Evolutionary conservation across 345 rosid genomes (phyloP), one percentile per base, ranked within the genome.

Genomic region (Citrus mangshanensis): DNA sequence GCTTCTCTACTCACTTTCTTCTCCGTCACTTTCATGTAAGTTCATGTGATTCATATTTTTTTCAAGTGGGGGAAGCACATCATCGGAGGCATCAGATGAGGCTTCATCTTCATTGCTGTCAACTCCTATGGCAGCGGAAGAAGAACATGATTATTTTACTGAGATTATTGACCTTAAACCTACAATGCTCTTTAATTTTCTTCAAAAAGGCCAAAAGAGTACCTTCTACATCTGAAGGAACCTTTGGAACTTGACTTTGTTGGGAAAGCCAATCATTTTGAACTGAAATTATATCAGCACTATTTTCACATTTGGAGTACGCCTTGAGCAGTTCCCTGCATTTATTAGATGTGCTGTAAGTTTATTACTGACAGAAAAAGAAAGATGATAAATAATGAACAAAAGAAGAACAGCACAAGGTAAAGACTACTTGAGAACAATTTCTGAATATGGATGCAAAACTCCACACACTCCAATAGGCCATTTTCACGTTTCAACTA

Each of bases 231-330:
- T 77, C 81, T 0, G 83, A 67, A 38, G 83, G 86, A 81, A 81
- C 84, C 81, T 91, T 89, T 2, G 91, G 87, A 84, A 92, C 81
- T 64, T 81, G 86, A 2, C 81, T 88, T 86, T 93, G 94, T 83
- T 90, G 89, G 28, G 95, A 82, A 84, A 97, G 95, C 99, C 98
- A 97, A 37, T 89, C 83, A 80, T 92, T 94, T 87, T 97, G 99
- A 64, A 87, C 89, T 12, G 92, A 85, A 73, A 96, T 93, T 3
- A 97, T 89, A 60, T 90, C 95, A 62, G 93, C 89, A 77, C 98
- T 90, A 18, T 85, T 92, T 88, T 85, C 84, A 74, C 97, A 97
- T 80, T 88, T 85, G 18, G 98, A 91, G 75, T 94, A 97, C 37
- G 87, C 93, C 83, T 92, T 94, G 51, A 94, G 81, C 69, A 97